These are phyloP conservation scores for Helianthus annuus DNA, from an alignment of 129 eudicot species.

Conservation along the genomic window DNA sequence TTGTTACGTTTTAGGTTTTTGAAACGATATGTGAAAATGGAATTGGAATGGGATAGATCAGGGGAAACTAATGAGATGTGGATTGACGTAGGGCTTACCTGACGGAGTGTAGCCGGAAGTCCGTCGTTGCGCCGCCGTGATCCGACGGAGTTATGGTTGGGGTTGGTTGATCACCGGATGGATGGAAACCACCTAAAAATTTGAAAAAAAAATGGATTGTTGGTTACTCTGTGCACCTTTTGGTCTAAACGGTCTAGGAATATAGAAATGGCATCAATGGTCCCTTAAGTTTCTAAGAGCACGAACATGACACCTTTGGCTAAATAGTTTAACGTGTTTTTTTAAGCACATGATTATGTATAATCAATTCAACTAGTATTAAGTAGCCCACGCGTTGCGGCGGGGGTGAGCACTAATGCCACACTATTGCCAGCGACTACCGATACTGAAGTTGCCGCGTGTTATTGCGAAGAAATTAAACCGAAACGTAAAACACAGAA, in stretches of 20 bases:
- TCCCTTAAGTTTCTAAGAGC: background rate
- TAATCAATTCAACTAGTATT: too few species aligned
- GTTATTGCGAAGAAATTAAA: too few species aligned
- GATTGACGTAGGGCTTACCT: conserved; percentile 37
- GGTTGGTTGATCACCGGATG: conserved; percentile 8
- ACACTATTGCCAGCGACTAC: too few species aligned
- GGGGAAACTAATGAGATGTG: conserved; percentile 22
- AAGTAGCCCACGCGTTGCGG: too few species aligned
- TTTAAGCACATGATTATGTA: too few species aligned
- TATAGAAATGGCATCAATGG: background rate
- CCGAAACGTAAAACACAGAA: too few species aligned
- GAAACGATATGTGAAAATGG: conserved; percentile 6
- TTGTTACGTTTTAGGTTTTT: background rate
- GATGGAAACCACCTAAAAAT: conserved; percentile 26
- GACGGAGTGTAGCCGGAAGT: background rate
- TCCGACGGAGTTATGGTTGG: conserved; percentile 22
- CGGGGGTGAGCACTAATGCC: too few species aligned
- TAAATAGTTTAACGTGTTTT: too few species aligned
- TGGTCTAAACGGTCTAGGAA: conserved; percentile 23
- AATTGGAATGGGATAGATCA: conserved; percentile 21
- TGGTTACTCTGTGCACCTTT: conserved; percentile 8
- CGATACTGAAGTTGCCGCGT: too few species aligned
- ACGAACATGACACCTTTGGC: too few species aligned
- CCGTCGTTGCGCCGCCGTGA: conserved; percentile 5
- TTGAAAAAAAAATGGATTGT: background rate